phyloP scores from a whole-genome alignment of 106 monocot species.

The Alisma plantagoaquatica region DNA sequence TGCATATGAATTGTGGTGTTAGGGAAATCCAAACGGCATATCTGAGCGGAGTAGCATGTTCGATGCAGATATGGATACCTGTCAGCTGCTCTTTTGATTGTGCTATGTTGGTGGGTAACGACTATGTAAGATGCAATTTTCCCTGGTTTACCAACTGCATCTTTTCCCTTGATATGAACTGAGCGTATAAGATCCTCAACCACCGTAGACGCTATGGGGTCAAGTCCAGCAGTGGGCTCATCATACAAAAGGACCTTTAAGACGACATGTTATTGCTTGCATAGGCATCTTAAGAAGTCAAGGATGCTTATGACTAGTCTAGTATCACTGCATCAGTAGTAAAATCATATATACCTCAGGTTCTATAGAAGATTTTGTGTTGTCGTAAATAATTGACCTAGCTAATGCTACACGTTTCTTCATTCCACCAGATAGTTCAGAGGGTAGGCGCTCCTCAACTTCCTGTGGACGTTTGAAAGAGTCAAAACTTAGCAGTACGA shows the following conservation, averaged over 20 bases:
- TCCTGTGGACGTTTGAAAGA: constrained; percentile 40
- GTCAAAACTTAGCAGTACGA: background rate
- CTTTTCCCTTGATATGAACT: constrained; percentile 57
- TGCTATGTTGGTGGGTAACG: constrained; percentile 99
- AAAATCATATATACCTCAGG: constrained; percentile 89
- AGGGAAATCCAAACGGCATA: background rate
- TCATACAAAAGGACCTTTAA: constrained; percentile 89
- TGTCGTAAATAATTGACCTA: constrained; percentile 89
- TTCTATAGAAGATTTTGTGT: constrained; percentile 65
- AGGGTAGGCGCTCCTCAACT: constrained; percentile 79
- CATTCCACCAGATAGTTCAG: constrained; percentile 99
- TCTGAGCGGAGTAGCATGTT: background rate
- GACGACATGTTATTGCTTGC: background rate
- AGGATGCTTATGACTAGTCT: background rate
- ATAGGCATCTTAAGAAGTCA: background rate
- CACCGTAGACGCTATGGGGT: constrained; percentile 98
- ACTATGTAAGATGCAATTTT: constrained; percentile 91
- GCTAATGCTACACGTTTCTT: constrained; percentile 97
- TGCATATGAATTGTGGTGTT: constrained; percentile 1
- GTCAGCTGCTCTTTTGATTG: constrained; percentile 87
- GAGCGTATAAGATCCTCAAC: constrained; percentile 98
- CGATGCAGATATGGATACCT: constrained; percentile 25
- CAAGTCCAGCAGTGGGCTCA: constrained; percentile 96
- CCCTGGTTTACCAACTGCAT: constrained; percentile 40
- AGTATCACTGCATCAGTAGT: background rate